Evolutionary conservation across 345 rosid genomes (phyloP).

Genomic region (Salix suchowensis): DNA sequence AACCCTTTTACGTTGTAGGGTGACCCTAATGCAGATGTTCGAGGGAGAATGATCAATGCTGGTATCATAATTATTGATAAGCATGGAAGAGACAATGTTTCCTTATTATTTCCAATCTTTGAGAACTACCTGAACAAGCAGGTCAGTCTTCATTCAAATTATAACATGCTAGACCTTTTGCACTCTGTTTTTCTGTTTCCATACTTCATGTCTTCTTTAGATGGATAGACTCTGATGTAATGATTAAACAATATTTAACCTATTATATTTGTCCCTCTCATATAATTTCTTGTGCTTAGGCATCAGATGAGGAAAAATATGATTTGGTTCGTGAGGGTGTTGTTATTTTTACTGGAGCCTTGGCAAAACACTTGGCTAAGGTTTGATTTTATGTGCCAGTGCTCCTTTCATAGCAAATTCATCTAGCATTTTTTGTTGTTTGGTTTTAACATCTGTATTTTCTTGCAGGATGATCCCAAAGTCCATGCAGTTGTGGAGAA

Average conservation of each 20-base stretch:
- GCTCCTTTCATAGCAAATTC: conserved; percentile 6
- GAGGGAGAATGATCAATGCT: conserved; percentile 97
- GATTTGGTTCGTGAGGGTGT: conserved; percentile 98
- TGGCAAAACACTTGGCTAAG: conserved; percentile 86
- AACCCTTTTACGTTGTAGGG: conserved; percentile 51
- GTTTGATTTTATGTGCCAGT: conserved; percentile 32
- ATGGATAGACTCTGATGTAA: background rate
- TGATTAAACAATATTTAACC: background rate
- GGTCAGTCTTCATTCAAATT: conserved; percentile 39
- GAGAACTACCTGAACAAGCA: conserved; percentile 90
- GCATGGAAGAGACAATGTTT: conserved; percentile 87
- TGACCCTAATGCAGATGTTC: conserved; percentile 94
- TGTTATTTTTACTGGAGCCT: conserved; percentile 91
- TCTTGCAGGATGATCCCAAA: conserved; percentile 88
- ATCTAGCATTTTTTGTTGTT: background rate
- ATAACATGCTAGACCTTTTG: conserved; percentile 1
- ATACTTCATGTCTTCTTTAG: background rate
- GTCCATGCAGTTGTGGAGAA: conserved; percentile 88
- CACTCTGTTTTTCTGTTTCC: conserved; percentile 6
- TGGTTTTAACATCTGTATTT: background rate
- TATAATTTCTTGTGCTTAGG: conserved; percentile 34
- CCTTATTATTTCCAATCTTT: conserved; percentile 87
- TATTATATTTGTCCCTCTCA: background rate
- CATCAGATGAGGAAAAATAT: conserved; percentile 85
- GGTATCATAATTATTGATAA: conserved; percentile 89